Evolutionary conservation across 2,329 filamentous ascomycete genomes (phyloP).

Genomic region (Gnomoniopsis sp.): DNA sequence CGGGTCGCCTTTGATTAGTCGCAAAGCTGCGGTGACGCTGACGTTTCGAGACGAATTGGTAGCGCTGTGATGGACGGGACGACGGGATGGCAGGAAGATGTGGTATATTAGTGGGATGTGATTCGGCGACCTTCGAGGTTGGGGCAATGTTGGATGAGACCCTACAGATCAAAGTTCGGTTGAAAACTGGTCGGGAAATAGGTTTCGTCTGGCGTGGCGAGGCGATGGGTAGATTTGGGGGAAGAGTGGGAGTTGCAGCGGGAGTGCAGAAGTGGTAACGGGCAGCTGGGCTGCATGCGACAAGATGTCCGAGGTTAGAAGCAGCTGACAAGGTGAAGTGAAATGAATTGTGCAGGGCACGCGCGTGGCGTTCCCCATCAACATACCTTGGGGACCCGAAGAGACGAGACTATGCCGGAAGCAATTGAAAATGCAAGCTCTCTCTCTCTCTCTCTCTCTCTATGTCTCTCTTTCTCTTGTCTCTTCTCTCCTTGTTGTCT

Average conservation of each 20-base stretch:
- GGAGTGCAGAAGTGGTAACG: neutral
- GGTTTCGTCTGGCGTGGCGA: neutral
- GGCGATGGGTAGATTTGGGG: neutral
- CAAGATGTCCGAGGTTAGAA: neutral
- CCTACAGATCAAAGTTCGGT: neutral
- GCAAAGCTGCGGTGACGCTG: slow-evolving; percentile 4
- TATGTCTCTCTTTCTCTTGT: too few relatives aligned
- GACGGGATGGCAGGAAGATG: too few relatives aligned
- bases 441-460: neutral
- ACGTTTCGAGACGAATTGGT: neutral
- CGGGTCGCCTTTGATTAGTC: slow-evolving; percentile 6
- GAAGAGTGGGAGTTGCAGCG: neutral
- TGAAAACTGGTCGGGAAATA: too few relatives aligned
- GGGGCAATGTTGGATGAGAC: neutral
- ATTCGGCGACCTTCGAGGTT: too few relatives aligned
- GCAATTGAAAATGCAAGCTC: neutral
- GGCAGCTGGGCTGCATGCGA: slow-evolving; percentile 4
- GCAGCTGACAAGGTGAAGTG: neutral
- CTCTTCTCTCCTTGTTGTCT: too few relatives aligned
- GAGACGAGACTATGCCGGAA: neutral
- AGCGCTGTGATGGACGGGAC: too few relatives aligned
- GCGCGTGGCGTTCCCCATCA: neutral
- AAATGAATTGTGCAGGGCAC: neutral
- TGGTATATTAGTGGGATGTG: too few relatives aligned
- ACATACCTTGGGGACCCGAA: neutral